Percentiles rank a stretch among this genome's conserved stretches.
These are phyloP conservation scores for Citrullus colocynthis DNA, from an alignment of 306 rosid genomes.

Conservation along the genomic window DNA sequence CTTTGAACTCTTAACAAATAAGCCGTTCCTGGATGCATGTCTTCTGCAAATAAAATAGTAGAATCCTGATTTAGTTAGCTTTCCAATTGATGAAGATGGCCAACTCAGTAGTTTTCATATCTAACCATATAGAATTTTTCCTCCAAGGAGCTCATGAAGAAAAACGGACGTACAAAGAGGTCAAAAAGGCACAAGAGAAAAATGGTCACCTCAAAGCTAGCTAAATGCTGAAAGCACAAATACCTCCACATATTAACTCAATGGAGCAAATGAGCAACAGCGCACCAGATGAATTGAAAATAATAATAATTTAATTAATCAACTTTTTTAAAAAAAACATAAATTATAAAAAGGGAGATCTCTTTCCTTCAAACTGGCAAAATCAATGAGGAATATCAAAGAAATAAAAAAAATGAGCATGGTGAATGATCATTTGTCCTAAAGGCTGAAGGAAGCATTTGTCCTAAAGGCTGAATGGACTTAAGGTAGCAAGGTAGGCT, in stretches of 20 bases:
- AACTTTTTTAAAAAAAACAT: not conserved
- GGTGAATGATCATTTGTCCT: not conserved
- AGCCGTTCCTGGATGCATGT: constrained; percentile 28
- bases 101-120: not conserved
- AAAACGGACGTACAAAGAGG: not conserved
- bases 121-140: not conserved
- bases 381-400: not conserved
- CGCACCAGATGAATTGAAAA: not conserved
- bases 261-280: not conserved
- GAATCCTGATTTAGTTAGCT: not conserved
- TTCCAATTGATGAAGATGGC: not conserved
- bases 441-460: not conserved
- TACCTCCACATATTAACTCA: not conserved
- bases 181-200: not conserved
- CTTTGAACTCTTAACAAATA: constrained; percentile 30
- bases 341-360: not conserved
- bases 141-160: not conserved
- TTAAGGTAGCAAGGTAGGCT: not conserved
- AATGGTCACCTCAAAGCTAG: not conserved
- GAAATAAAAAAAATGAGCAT: not conserved
- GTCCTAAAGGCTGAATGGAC: not conserved
- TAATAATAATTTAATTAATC: no score
- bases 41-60: constrained; percentile 49
- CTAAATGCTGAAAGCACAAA: not conserved
- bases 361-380: not conserved